Conservation (phyloP, 2,329 filamentous ascomycete species). For the Cytospora chrysosperma region DNA sequence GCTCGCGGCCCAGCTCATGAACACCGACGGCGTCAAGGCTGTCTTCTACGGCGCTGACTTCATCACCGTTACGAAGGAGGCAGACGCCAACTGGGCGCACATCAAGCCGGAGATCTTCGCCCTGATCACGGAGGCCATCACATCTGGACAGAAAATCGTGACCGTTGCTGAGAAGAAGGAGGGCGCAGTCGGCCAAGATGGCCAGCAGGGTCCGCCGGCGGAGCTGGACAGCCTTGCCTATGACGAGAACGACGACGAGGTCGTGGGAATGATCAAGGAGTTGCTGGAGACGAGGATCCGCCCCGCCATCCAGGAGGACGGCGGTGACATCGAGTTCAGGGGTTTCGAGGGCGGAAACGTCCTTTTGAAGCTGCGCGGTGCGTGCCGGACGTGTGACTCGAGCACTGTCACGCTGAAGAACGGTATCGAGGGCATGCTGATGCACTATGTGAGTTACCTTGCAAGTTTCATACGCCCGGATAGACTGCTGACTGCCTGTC, state of each 20-base stretch:
- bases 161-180: conserved; percentile 64
- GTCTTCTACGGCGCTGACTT: conserved; percentile 95
- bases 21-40: conserved; percentile 89
- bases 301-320: conserved; percentile 95
- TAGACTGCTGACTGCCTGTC: conserved; percentile 31
- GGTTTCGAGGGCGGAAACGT: conserved; percentile 87
- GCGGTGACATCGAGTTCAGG: conserved; percentile 93
- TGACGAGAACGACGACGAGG: conserved; percentile 88
- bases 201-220: conserved; percentile 40
- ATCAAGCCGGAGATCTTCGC: conserved; percentile 95
- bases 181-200: conserved; percentile 36
- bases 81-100: conserved; percentile 88
- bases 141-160: conserved; percentile 78
- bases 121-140: conserved; percentile 89
- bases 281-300: conserved; percentile 91
- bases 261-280: conserved; percentile 98
- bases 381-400: conserved; percentile 93
- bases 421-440: conserved; percentile 97
- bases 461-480: not conserved
- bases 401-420: conserved; percentile 97
- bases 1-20: conserved; percentile 85
- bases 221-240: conserved; percentile 75
- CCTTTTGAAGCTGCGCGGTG: conserved; percentile 82
- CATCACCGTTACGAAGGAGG: conserved; percentile 92
- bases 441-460: conserved; percentile 75